These are phyloP conservation scores for Amborella trichopoda DNA, from an alignment of 164 flowering plant genomes.

Conservation along the genomic window DNA sequence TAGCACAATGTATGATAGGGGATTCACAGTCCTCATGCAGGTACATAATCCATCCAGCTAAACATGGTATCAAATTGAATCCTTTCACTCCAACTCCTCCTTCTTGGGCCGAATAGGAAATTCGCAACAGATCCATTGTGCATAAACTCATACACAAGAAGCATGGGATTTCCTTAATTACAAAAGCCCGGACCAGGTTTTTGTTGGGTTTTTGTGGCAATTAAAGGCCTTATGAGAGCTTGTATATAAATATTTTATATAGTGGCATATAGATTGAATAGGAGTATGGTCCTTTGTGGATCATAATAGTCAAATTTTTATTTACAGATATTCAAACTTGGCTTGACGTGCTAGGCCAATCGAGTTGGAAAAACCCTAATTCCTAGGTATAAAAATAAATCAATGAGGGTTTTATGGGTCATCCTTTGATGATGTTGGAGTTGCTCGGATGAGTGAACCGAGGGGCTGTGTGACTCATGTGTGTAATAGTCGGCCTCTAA, in stretches of 20 bases:
- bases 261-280: no score
- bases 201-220: conserved; percentile 68
- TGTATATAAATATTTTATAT: no score
- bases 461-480: no score
- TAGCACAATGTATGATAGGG: conserved; percentile 81
- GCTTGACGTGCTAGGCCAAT: conserved; percentile 57
- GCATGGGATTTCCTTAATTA: conserved; percentile 44
- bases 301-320: conserved; percentile 74
- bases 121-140: conserved; percentile 64
- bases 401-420: no score
- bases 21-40: conserved; percentile 72
- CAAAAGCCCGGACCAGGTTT: conserved; percentile 85
- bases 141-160: conserved; percentile 87
- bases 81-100: conserved; percentile 76
- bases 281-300: no score
- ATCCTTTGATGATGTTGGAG: no score
- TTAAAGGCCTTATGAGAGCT: no score
- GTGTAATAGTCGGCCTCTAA: conserved; percentile 74
- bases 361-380: no score
- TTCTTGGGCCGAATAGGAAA: conserved; percentile 54
- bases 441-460: conserved; percentile 46
- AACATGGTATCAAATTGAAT: conserved; percentile 63
- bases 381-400: no score
- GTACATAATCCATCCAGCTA: conserved; percentile 83
- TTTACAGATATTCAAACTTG: conserved; percentile 74